Evolutionary conservation across 1,284 basidiomycete species (phyloP).

Genomic region (Malassezia sp.): DNA sequence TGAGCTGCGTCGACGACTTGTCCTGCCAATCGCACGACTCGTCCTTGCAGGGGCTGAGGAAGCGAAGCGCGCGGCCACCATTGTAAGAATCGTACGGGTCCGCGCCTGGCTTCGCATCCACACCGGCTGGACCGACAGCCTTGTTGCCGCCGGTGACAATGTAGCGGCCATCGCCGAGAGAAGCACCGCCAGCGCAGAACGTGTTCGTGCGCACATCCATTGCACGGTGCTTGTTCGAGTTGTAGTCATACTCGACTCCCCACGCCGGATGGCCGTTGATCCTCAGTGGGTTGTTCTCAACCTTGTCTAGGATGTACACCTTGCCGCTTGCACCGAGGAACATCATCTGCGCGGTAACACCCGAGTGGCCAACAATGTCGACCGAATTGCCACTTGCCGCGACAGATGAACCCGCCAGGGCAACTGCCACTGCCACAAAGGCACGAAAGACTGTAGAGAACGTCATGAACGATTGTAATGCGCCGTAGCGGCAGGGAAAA

Average conservation of each 20-base stretch:
- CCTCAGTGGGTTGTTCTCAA: constrained; percentile 28
- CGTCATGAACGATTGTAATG: too few relatives aligned
- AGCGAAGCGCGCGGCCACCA: constrained; percentile 29
- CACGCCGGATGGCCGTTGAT: constrained; percentile 33
- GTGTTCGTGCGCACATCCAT: constrained; percentile 34
- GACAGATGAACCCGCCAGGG: not conserved
- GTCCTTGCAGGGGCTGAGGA: constrained; percentile 25
- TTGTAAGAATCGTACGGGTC: constrained; percentile 28
- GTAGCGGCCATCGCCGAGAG: constrained; percentile 29
- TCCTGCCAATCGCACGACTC: constrained; percentile 26
- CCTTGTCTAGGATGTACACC: constrained; percentile 40
- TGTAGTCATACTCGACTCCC: constrained; percentile 30
- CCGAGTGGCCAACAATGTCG: constrained; percentile 31
- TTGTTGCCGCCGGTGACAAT: constrained; percentile 35
- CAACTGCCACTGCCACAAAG: constrained; percentile 2
- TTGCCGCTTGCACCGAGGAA: constrained; percentile 30
- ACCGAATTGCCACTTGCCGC: constrained; percentile 13
- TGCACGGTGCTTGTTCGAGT: constrained; percentile 19
- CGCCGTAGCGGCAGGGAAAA: too few relatives aligned
- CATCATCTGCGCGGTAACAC: constrained; percentile 38
- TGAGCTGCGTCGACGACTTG: constrained; percentile 19
- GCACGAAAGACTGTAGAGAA: not conserved
- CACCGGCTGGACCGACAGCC: constrained; percentile 26
- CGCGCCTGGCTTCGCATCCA: constrained; percentile 16
- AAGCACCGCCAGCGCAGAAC: constrained; percentile 38